Evolutionary conservation across 345 rosid species (phyloP).

Genomic region (Citrus sinensis): DNA sequence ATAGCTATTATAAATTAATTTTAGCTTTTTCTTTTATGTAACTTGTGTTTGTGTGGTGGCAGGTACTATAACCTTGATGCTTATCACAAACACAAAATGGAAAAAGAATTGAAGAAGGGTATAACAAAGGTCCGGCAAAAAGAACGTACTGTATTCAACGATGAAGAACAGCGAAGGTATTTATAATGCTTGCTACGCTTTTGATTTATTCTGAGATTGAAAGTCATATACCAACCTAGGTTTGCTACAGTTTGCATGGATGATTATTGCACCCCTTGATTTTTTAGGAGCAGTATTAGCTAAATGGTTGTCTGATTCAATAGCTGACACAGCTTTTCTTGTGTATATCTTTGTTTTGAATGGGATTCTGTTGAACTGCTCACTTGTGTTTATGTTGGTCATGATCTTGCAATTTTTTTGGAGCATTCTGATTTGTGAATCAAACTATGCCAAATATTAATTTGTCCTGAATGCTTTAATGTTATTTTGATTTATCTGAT

Average conservation of each 20-base stretch:
- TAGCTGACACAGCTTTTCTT: neutral
- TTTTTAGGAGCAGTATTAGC: neutral
- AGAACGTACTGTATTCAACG: slow-evolving; percentile 90
- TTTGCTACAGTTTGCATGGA: neutral
- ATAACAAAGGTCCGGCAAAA: slow-evolving; percentile 47
- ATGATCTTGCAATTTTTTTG: neutral
- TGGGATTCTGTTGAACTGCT: neutral
- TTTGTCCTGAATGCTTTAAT: neutral
- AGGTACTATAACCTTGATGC: slow-evolving; percentile 93
- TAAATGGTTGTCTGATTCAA: neutral
- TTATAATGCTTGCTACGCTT: neutral
- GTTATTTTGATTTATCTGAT: neutral
- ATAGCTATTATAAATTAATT: neutral
- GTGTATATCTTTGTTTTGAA: neutral
- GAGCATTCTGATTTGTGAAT: neutral
- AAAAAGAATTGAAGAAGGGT: slow-evolving; percentile 69
- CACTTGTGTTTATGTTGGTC: neutral
- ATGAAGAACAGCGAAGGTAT: slow-evolving; percentile 94
- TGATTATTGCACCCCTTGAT: neutral
- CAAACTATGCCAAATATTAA: neutral
- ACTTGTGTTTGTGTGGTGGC: slow-evolving; percentile 16
- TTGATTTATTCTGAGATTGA: neutral
- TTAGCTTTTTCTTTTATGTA: neutral
- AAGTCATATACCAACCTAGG: neutral
- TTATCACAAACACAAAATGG: slow-evolving; percentile 65